Conservation (phyloP, 805 yeast species). For the Candida nitratophila region DNA sequence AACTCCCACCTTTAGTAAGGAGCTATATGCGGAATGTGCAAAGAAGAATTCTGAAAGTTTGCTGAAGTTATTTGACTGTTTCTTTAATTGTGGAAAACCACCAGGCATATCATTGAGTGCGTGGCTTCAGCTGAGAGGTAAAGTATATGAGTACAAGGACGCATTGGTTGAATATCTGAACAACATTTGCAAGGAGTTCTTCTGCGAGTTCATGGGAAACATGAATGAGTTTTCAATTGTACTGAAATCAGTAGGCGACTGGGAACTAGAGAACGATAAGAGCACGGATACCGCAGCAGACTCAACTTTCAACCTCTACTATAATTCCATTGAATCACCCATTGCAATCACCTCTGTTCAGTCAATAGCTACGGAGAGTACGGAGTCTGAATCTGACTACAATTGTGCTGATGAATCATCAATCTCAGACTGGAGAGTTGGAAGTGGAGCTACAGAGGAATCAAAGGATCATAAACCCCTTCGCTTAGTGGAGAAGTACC, state of each 20-base stretch:
- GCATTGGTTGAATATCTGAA: neutral
- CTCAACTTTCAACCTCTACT: neutral
- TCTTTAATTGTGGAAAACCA: neutral
- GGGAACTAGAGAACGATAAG: too few species aligned
- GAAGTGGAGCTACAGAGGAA: neutral
- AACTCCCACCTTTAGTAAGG: neutral
- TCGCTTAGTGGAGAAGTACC: constrained; percentile 11
- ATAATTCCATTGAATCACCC: neutral
- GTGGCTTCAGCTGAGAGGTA: neutral
- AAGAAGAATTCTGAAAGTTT: neutral
- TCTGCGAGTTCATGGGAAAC: neutral
- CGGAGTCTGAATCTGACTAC: neutral
- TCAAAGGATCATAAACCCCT: constrained; percentile 9
- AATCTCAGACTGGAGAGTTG: constrained; percentile 7
- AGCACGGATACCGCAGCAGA: neutral
- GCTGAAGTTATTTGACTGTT: neutral
- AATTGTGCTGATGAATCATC: neutral
- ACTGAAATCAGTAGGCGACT: neutral
- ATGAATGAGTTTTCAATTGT: neutral
- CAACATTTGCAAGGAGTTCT: neutral
- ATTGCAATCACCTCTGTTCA: neutral
- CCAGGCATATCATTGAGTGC: neutral
- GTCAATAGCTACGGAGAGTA: neutral
- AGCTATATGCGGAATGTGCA: neutral
- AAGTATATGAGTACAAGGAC: neutral